Evolutionary conservation across 306 rosid genomes (phyloP), one percentile per base, ranked within the genome.

Genomic region (Sicyos baderoa): DNA sequence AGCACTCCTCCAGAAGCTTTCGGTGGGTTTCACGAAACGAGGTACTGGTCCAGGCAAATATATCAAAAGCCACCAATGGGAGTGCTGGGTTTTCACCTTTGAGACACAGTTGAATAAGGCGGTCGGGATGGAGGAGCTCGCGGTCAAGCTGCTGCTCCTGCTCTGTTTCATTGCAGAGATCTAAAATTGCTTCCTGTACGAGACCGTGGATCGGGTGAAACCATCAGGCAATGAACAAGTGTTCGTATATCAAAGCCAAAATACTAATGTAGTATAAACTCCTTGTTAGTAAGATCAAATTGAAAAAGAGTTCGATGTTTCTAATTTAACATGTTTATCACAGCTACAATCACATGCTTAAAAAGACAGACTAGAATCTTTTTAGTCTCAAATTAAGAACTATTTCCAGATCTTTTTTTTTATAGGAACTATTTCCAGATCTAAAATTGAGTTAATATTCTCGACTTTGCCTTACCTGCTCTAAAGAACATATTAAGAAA

Each of bases 41-140:
- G 72, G 87, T 76, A 67, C 97, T 86, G 62, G 97, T 89, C 97
- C 96, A 89, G 40, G 98, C 89, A 73, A 89, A 88, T 67, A 84
- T 88, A 14, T 88, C 87, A 13, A 93, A 89, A 16, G 96, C 88
- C 74, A 78, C 81, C 79, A 93, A 63, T 8, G 85, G 48, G 71
- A 89, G 84, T 52, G 84, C 85, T 40, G 72, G 76, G 7, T 77
- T 79, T 82, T 81, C 83, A 62, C 82, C 79, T 65, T 89, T 80
- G 53, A 88, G 88, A 68, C 98, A 93, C 74, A 85, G 68, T 70
- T 86, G 83, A 76, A 93, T 89, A 55, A 93, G 88, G 54, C 80
- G 87, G 61, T 88, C 89, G 0, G 98, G 97, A 80, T 76, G 85
- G 75, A 89, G 94, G 70, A 85, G 84, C 79, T 66, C 83, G 57